Percentiles rank a stretch among this genome's conserved stretches.
Evolutionary conservation across 805 yeast genomes (phyloP).

Genomic region (Ascoidea rubescens): DNA sequence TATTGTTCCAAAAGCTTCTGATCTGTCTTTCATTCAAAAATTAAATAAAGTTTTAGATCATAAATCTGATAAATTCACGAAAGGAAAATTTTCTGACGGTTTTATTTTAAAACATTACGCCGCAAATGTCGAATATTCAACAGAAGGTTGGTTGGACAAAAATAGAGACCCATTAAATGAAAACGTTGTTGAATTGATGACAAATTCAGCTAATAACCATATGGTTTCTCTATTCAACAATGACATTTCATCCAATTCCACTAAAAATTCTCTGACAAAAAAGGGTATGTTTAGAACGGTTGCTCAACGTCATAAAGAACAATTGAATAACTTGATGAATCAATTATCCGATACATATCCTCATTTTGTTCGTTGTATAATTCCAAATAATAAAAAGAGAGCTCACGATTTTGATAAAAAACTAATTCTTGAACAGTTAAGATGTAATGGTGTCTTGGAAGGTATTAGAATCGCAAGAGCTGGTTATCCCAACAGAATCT

Average conservation of each 20-base stretch:
- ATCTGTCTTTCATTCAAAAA: slow-evolving; percentile 70
- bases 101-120: slow-evolving; percentile 89
- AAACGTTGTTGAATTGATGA: slow-evolving; percentile 45
- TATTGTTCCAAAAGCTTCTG: slow-evolving; percentile 83
- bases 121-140: slow-evolving; percentile 86
- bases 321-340: slow-evolving; percentile 53
- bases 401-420: slow-evolving; percentile 60
- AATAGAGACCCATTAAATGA: slow-evolving; percentile 89
- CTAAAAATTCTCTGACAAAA: slow-evolving; percentile 13
- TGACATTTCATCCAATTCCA: slow-evolving; percentile 16
- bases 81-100: slow-evolving; percentile 63
- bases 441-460: slow-evolving; percentile 96
- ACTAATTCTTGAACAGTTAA: slow-evolving; percentile 73
- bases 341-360: slow-evolving; percentile 78
- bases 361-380: slow-evolving; percentile 90
- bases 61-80: slow-evolving; percentile 42
- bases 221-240: slow-evolving; percentile 39
- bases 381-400: slow-evolving; percentile 71
- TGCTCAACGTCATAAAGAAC: slow-evolving; percentile 81
- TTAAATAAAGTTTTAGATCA: slow-evolving; percentile 50
- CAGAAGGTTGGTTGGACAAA: slow-evolving; percentile 88
- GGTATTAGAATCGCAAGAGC: slow-evolving; percentile 96
- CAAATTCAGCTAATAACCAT: slow-evolving; percentile 41
- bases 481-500: slow-evolving; percentile 89
- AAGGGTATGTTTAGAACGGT: slow-evolving; percentile 50